A percentile compares a stretch with the other conserved stretches of the same genome.
Evolutionary conservation across 139 green algal genomes (phyloP).

Genomic region (Tetradesmus obliquus): DNA sequence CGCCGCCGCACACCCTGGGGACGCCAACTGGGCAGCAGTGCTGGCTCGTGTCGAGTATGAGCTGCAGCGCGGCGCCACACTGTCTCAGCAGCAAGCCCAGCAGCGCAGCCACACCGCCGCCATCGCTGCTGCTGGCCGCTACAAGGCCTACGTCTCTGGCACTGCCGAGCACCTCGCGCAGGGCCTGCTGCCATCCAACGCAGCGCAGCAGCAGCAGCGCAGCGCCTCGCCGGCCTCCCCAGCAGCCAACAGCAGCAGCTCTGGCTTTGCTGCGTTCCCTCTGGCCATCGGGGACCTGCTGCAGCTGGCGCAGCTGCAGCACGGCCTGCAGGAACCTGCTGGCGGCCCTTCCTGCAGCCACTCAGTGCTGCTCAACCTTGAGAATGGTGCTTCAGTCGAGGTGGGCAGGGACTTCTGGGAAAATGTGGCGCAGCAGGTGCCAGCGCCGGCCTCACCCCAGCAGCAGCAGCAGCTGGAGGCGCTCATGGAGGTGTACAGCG

Average conservation of each 20-base stretch:
- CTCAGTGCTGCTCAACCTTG: not conserved
- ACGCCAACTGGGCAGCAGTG: not conserved
- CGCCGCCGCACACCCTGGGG: not conserved
- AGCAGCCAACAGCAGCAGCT: not conserved
- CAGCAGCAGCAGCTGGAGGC: constrained; percentile 8
- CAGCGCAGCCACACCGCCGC: not conserved
- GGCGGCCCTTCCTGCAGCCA: not conserved
- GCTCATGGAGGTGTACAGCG: not conserved
- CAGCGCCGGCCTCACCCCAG: not conserved
- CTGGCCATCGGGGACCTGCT: not conserved
- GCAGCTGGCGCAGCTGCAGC: not conserved
- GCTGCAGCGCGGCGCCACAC: not conserved
- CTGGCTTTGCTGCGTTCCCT: not conserved
- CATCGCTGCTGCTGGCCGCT: not conserved
- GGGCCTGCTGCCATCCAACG: not conserved
- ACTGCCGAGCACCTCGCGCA: not conserved
- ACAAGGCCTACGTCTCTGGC: constrained; percentile 15
- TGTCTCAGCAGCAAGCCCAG: not conserved
- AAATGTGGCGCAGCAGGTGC: not conserved
- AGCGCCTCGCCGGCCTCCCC: not conserved
- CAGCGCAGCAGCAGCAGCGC: not conserved
- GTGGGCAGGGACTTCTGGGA: not conserved
- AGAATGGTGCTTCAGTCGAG: not conserved
- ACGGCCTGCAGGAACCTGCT: not conserved
- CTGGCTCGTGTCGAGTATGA: not conserved